Percentiles rank a stretch among this genome's conserved stretches.
Evolutionary conservation across 495 filamentous ascomycete genomes (phyloP).

Genomic region (Immersiella caudata): DNA sequence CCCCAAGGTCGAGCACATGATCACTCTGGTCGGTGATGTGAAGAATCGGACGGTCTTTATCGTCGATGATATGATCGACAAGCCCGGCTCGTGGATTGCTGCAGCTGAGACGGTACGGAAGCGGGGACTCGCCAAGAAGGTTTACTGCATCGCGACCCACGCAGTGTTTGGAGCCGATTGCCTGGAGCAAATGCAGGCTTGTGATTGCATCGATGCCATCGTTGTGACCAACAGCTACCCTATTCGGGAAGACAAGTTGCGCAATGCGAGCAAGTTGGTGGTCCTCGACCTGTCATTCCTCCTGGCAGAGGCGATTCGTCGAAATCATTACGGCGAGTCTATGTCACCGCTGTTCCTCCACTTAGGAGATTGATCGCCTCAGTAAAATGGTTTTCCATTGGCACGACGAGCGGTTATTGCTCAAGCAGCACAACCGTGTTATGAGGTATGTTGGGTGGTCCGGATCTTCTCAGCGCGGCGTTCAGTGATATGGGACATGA

Average conservation of each 20-base stretch:
- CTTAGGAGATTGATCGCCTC: slow-evolving; percentile 53
- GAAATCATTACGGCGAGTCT: slow-evolving; percentile 91
- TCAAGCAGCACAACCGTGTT: slow-evolving; percentile 18
- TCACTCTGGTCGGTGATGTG: slow-evolving; percentile 94
- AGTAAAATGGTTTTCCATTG: slow-evolving; percentile 13
- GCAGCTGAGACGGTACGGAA: slow-evolving; percentile 98
- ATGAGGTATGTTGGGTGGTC: slow-evolving; percentile 21
- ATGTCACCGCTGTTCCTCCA: slow-evolving; percentile 86
- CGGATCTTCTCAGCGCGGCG: slow-evolving; percentile 35
- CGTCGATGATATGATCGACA: slow-evolving; percentile 99
- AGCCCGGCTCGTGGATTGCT: slow-evolving; percentile 93
- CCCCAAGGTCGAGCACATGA: slow-evolving; percentile 82
- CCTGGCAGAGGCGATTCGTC: slow-evolving; percentile 86
- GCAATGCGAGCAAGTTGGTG: slow-evolving; percentile 77
- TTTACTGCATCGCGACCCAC: slow-evolving; percentile 97
- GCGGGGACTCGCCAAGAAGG: slow-evolving; percentile 84
- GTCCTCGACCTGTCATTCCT: slow-evolving; percentile 86
- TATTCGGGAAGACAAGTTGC: slow-evolving; percentile 70
- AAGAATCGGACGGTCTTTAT: slow-evolving; percentile 83
- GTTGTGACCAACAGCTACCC: slow-evolving; percentile 98
- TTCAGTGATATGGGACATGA: slow-evolving; percentile 25
- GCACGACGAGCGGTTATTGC: slow-evolving; percentile 8
- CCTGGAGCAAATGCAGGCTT: slow-evolving; percentile 85
- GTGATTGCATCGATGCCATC: slow-evolving; percentile 88
- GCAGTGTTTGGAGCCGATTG: slow-evolving; percentile 90